These are phyloP conservation scores for Endothia cerciana DNA, from an alignment of 2,329 filamentous ascomycete genomes.

Conservation along the genomic window DNA sequence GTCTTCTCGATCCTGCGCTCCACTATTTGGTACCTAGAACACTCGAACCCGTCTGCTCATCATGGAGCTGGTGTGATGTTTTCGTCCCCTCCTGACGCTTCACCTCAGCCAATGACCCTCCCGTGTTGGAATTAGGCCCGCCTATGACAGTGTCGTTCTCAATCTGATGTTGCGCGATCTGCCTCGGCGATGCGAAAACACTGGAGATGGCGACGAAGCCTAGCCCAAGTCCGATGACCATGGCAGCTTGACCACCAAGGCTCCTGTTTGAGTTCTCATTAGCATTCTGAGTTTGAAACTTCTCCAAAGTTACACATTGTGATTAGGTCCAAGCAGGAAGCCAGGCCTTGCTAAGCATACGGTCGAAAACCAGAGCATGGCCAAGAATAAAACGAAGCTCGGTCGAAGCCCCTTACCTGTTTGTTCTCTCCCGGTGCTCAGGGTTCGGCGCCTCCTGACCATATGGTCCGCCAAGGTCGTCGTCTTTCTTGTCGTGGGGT, in stretches of 20 bases:
- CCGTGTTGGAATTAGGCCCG: constrained; percentile 17
- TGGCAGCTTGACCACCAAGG: constrained; percentile 15
- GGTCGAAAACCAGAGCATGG: neutral
- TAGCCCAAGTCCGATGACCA: constrained; percentile 8
- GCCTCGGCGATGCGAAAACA: constrained; percentile 16
- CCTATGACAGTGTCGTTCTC: constrained; percentile 24
- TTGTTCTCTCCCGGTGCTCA: constrained; percentile 16
- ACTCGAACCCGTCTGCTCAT: constrained; percentile 21
- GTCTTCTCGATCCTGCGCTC: neutral
- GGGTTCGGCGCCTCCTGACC: constrained; percentile 22
- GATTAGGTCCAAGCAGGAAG: neutral
- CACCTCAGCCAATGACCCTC: constrained; percentile 16
- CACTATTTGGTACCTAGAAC: constrained; percentile 18
- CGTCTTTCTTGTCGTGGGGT: constrained; percentile 20
- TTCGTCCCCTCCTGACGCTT: constrained; percentile 21
- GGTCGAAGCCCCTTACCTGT: constrained; percentile 1
- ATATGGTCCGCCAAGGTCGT: constrained; percentile 21
- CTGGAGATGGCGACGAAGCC: constrained; percentile 14
- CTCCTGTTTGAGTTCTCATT: neutral
- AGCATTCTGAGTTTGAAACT: neutral
- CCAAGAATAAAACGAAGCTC: neutral
- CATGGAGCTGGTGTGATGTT: constrained; percentile 22
- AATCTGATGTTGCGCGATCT: constrained; percentile 24
- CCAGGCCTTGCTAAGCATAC: neutral
- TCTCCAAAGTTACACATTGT: neutral